Evolutionary conservation across 345 rosid species (phyloP).

Genomic region (Heritiera littoralis): DNA sequence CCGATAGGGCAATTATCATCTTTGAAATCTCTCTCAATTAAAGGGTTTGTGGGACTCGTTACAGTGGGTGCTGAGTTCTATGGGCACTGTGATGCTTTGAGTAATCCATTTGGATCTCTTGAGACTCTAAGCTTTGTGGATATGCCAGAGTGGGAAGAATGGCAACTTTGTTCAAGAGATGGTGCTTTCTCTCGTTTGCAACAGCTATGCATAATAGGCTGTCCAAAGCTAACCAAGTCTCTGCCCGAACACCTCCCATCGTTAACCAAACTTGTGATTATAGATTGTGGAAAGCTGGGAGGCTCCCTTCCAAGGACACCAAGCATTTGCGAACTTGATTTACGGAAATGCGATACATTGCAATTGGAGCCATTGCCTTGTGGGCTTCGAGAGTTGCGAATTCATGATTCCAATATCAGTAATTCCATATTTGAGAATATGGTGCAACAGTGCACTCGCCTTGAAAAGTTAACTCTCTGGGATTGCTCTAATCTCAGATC

Average conservation of each 20-base stretch:
- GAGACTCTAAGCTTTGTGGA: background rate
- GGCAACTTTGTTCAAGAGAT: background rate
- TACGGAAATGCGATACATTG: background rate
- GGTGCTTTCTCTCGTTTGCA: background rate
- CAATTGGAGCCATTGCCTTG: background rate
- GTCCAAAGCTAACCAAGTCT: background rate
- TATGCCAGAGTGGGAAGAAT: conserved; percentile 8
- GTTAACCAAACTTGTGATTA: background rate
- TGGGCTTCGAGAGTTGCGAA: background rate
- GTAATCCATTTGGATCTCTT: conserved; percentile 14
- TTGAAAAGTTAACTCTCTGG: background rate
- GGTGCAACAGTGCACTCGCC: background rate
- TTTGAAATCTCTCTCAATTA: conserved; percentile 6
- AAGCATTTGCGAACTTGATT: background rate
- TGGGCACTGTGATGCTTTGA: background rate
- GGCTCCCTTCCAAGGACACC: background rate
- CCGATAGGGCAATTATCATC: conserved; percentile 10
- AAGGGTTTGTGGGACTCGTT: background rate
- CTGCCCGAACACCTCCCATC: background rate
- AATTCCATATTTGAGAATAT: background rate
- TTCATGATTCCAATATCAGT: background rate
- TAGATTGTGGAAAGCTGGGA: background rate
- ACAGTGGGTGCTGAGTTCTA: background rate
- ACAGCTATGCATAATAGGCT: background rate
- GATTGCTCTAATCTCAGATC: background rate